phyloP scores from a whole-genome alignment of 495 filamentous ascomycete species.

The Penicillium verhagenii region DNA sequence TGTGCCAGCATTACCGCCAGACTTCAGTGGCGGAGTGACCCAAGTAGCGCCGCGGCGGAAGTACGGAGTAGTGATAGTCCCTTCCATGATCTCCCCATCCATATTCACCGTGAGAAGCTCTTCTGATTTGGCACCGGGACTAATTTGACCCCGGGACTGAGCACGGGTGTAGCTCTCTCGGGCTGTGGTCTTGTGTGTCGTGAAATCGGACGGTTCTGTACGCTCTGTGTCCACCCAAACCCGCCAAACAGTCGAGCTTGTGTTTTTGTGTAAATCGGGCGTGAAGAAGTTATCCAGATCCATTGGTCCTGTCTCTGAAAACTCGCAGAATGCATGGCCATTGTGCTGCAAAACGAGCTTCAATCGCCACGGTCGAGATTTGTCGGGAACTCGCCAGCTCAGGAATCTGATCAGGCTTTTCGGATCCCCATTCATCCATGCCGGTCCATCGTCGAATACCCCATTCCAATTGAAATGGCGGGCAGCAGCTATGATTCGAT shows the following conservation, averaged over 20 bases:
- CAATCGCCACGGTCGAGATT: conserved; percentile 45
- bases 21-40: conserved; percentile 44
- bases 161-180: conserved; percentile 66
- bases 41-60: conserved; percentile 52
- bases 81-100: conserved; percentile 76
- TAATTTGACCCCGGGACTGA: conserved; percentile 55
- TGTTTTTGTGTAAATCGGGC: conserved; percentile 14
- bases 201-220: conserved; percentile 60
- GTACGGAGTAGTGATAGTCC: conserved; percentile 76
- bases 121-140: conserved; percentile 44
- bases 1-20: conserved; percentile 80
- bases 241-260: conserved; percentile 28
- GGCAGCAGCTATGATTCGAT: conserved; percentile 76
- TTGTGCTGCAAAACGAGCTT: conserved; percentile 51
- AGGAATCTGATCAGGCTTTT: conserved; percentile 27
- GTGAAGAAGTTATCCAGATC: conserved; percentile 56
- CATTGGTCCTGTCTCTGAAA: conserved; percentile 46
- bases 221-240: conserved; percentile 56
- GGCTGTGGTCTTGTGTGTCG: conserved; percentile 72
- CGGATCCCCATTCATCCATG: conserved; percentile 32
- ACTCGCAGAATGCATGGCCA: conserved; percentile 51
- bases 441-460: conserved; percentile 13
- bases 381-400: conserved; percentile 36
- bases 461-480: conserved; percentile 61
- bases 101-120: conserved; percentile 76